phyloP scores from a whole-genome alignment of 768 basidiomycete genomes.

The Mrakia hoshinonis region DNA sequence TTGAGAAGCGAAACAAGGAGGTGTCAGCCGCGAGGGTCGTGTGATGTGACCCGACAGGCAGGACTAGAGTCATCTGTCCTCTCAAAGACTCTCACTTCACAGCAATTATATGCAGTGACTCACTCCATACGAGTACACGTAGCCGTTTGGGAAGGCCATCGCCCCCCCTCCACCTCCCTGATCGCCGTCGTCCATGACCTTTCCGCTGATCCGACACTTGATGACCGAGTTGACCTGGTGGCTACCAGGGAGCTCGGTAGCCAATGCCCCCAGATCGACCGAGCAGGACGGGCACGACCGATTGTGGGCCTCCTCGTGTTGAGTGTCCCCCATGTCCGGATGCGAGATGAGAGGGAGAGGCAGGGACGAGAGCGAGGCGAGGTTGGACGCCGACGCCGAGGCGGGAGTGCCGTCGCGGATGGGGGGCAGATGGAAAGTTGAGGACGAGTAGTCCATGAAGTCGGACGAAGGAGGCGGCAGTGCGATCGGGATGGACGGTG shows the following conservation, averaged over 20 bases:
- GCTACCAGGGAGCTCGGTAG: conserved; percentile 75
- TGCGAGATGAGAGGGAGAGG: conserved; percentile 14
- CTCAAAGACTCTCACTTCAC: not conserved
- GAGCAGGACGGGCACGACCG: conserved; percentile 83
- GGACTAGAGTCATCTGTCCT: not conserved
- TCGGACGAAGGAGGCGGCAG: conserved; percentile 16
- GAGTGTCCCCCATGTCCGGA: not conserved
- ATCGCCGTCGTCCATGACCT: conserved; percentile 91
- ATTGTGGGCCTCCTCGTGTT: conserved; percentile 25
- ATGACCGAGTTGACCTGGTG: conserved; percentile 95
- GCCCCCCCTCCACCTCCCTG: conserved; percentile 48
- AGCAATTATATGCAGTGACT: not conserved
- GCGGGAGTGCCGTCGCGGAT: not conserved
- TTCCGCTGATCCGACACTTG: conserved; percentile 80
- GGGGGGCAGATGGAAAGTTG: not conserved
- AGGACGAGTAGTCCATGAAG: not conserved
- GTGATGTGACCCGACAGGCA: not conserved
- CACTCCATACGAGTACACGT: conserved; percentile 89
- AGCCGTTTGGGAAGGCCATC: conserved; percentile 79
- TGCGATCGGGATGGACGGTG: conserved; percentile 17
- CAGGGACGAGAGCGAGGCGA: conserved; percentile 32
- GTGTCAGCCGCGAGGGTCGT: not conserved
- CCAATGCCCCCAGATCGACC: conserved; percentile 56
- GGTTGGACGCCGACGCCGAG: conserved; percentile 42
- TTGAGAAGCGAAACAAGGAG: not conserved